These are phyloP conservation scores for Lachnellula subtilissima DNA, from an alignment of 2,329 filamentous ascomycete species.

Conservation along the genomic window DNA sequence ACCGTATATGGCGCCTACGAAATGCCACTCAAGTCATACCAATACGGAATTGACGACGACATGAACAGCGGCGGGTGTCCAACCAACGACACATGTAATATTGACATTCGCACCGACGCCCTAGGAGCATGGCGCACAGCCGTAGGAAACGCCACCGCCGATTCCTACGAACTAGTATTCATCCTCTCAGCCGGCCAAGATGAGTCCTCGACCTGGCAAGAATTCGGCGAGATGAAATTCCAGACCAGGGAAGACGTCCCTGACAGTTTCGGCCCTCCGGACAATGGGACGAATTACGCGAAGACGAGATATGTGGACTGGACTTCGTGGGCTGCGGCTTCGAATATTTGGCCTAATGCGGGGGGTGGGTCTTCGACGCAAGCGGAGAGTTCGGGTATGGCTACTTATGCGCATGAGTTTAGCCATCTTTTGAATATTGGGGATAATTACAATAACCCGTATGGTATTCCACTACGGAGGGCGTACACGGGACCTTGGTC, in stretches of 20 bases:
- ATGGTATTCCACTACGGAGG: slow-evolving; percentile 7
- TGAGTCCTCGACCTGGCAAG: slow-evolving; percentile 15
- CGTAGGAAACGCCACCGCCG: slow-evolving; percentile 5
- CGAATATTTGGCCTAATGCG: slow-evolving; percentile 12
- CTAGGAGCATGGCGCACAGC: slow-evolving; percentile 11
- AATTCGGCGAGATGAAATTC: slow-evolving; percentile 18
- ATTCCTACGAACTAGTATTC: slow-evolving; percentile 11
- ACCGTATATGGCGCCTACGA: slow-evolving; percentile 12
- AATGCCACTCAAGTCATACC: slow-evolving; percentile 9
- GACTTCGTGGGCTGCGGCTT: slow-evolving; percentile 11
- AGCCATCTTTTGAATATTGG: slow-evolving; percentile 13
- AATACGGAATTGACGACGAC: slow-evolving; percentile 10
- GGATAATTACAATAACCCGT: slow-evolving; percentile 16
- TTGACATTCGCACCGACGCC: slow-evolving; percentile 10
- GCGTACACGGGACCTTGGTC: slow-evolving; percentile 11
- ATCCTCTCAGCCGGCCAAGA: slow-evolving; percentile 14
- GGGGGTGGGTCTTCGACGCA: slow-evolving; percentile 3
- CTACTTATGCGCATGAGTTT: slow-evolving; percentile 13
- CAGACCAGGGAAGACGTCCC: slow-evolving; percentile 13
- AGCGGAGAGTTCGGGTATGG: slow-evolving; percentile 12
- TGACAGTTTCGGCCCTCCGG: slow-evolving; percentile 11
- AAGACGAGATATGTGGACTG: slow-evolving; percentile 14
- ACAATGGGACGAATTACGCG: slow-evolving; percentile 9
- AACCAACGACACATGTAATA: slow-evolving; percentile 2
- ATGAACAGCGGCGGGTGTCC: slow-evolving; percentile 10